Percentiles rank a stretch among this genome's conserved stretches.
phyloP scores from a whole-genome alignment of 2,329 filamentous ascomycete genomes.

The Epicoccum nigrum region DNA sequence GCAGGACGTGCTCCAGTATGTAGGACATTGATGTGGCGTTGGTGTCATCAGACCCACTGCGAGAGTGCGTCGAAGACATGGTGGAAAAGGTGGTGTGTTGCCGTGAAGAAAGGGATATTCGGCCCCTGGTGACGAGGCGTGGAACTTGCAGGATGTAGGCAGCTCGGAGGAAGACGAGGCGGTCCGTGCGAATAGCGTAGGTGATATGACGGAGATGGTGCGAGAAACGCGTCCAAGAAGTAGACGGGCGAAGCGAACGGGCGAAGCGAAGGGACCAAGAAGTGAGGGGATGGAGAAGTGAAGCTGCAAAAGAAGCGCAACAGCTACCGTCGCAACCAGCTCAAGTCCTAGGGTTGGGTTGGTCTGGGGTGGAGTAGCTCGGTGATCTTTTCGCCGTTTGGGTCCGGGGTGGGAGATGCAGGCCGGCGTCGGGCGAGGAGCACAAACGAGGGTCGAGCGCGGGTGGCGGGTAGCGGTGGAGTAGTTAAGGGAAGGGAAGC shows the following conservation, averaged over 20 bases:
- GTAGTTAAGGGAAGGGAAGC: too few species aligned
- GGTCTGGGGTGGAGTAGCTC: slow-evolving; percentile 15
- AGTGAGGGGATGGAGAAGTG: slow-evolving; percentile 5
- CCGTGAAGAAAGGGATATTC: slow-evolving; percentile 3
- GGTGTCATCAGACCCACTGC: slow-evolving; percentile 46
- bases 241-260: slow-evolving; percentile 16
- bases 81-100: slow-evolving; percentile 13
- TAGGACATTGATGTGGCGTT: slow-evolving; percentile 41
- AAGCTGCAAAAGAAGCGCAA: slow-evolving; percentile 17
- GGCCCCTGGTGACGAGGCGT: slow-evolving; percentile 2
- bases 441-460: slow-evolving; percentile 23
- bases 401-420: slow-evolving; percentile 15
- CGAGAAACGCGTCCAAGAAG: slow-evolving; percentile 6
- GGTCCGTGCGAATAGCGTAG: slow-evolving; percentile 23
- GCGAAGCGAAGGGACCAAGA: slow-evolving; percentile 14
- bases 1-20: slow-evolving; percentile 57
- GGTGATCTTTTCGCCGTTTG: slow-evolving; percentile 21
- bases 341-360: slow-evolving; percentile 3
- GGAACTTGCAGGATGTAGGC: slow-evolving; percentile 2
- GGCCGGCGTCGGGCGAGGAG: too few species aligned
- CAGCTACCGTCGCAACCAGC: slow-evolving; percentile 10
- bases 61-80: slow-evolving; percentile 47
- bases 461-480: slow-evolving; percentile 1
- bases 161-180: slow-evolving; percentile 11
- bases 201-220: too few species aligned